Evolutionary conservation across 2,329 filamentous ascomycete genomes (phyloP), one percentile per base, ranked within the genome.

Genomic region (Exserohilum turcica): DNA sequence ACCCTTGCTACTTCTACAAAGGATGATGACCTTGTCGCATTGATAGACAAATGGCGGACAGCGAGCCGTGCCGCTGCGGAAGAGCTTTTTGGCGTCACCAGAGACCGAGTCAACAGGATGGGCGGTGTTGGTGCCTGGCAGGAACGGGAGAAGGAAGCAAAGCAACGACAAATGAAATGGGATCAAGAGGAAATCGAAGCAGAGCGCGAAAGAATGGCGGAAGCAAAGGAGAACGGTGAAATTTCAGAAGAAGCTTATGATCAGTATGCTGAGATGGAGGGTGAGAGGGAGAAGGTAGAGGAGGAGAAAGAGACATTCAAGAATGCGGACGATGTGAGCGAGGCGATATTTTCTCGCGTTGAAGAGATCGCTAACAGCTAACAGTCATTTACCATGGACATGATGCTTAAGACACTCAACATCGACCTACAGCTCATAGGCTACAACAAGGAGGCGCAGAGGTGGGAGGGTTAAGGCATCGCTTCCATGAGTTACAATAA

Each of bases 391-490:
- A 88, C 85, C 10, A 87, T 90, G 81, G 84, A 82, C 42, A 84
- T 84, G 80, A 89, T 89, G 86, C 78, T 90, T 13, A 81, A 80
- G 59, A 84, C 80, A 27, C 74, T 89, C 53, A 86, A 87, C 63
- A 82, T 89, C 51, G 84, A 88, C 49, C 72, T 84, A 4, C 75
- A 80, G 43, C 66, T 83, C n/a, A 86, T 90, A 59, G 86, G 86
- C 5, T 89, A 83, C 67, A 84, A 87, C 69, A 78, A 79, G 52
- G 70, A 76, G 10, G 70, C 75, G 47, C 82, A 87, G 67, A 76
- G 77, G 66, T 89, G 86, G 86, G 73, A 79, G 44, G 78, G 79
- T 54, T 84, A 81, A 33, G 1, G 27, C 24, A 13, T 15, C 9
- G 12, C 13, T 28, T 15, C 12, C 3, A n/a, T 19, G 12, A 13